Evolutionary conservation across 2,329 filamentous ascomycete species (phyloP).

Genomic region (Erysiphe neolycopersici): DNA sequence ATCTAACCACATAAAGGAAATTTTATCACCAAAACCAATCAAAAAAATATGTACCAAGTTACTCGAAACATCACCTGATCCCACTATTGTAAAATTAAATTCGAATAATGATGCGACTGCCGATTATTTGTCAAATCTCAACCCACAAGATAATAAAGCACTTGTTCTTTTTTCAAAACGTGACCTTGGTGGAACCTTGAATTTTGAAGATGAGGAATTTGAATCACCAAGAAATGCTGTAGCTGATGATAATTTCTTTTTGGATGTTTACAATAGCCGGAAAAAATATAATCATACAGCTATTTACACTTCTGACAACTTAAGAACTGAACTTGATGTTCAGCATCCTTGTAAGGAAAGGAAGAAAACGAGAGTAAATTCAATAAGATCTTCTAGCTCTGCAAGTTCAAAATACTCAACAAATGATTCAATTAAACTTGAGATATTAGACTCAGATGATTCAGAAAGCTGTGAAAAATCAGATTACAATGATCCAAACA

Average conservation of each 20-base stretch:
- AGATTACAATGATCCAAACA: no score
- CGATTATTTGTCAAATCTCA: slow-evolving; percentile 15
- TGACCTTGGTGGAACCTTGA: slow-evolving; percentile 20
- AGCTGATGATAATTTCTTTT: no score
- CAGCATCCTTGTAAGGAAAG: no score
- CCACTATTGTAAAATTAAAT: background rate
- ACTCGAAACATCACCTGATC: background rate
- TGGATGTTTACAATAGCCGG: no score
- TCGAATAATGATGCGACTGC: slow-evolving; percentile 7
- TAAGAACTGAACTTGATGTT: slow-evolving; percentile 17
- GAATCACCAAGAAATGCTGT: slow-evolving; percentile 3
- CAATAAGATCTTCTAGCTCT: no score
- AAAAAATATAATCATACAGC: no score
- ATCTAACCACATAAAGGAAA: background rate
- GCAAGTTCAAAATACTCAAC: no score
- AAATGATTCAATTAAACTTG: no score
- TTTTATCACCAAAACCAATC: background rate
- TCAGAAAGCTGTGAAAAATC: no score
- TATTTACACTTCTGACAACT: slow-evolving; percentile 14
- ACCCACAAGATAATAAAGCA: slow-evolving; percentile 5
- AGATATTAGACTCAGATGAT: no score
- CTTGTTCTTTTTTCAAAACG: slow-evolving; percentile 9
- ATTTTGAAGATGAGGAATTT: slow-evolving; percentile 14
- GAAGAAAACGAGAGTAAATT: no score
- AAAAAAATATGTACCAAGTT: background rate